These are phyloP conservation scores for Linanthus parryae DNA, from an alignment of 148 eudicot species.

Conservation along the genomic window DNA sequence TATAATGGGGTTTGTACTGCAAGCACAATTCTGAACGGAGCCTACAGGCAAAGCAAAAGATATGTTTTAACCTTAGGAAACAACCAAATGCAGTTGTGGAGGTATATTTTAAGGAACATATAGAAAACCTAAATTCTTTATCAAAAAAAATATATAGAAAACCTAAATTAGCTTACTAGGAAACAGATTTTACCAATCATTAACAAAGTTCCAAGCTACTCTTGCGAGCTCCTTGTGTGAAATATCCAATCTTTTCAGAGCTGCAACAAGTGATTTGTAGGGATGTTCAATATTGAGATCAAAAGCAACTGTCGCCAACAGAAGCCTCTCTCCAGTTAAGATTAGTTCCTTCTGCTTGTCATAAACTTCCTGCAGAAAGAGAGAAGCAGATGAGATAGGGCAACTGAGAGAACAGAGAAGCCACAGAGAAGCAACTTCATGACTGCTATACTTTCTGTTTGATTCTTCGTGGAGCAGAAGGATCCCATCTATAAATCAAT, in stretches of 20 bases:
- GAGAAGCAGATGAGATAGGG: constrained; percentile 8
- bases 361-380: constrained; percentile 46
- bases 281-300: constrained; percentile 66
- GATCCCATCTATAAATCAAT: constrained; percentile 58
- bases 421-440: constrained; percentile 12
- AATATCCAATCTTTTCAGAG: constrained; percentile 50
- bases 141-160: neutral
- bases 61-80: too few species aligned
- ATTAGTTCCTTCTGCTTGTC: constrained; percentile 55
- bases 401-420: neutral
- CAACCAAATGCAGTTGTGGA: neutral
- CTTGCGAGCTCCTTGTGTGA: constrained; percentile 52
- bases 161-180: neutral
- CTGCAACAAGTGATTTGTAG: constrained; percentile 65
- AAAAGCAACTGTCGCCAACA: constrained; percentile 54
- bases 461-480: constrained; percentile 58
- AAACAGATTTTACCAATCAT: constrained; percentile 50
- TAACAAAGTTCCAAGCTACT: constrained; percentile 80
- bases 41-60: too few species aligned
- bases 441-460: constrained; percentile 48
- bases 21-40: constrained; percentile 62
- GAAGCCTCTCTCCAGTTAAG: constrained; percentile 48
- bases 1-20: constrained; percentile 78
- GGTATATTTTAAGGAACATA: neutral
- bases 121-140: neutral